Base-by-base conservation (phyloP, 352 stramenopile genomes). In the Globisporangium cylindrosporum region DNA sequence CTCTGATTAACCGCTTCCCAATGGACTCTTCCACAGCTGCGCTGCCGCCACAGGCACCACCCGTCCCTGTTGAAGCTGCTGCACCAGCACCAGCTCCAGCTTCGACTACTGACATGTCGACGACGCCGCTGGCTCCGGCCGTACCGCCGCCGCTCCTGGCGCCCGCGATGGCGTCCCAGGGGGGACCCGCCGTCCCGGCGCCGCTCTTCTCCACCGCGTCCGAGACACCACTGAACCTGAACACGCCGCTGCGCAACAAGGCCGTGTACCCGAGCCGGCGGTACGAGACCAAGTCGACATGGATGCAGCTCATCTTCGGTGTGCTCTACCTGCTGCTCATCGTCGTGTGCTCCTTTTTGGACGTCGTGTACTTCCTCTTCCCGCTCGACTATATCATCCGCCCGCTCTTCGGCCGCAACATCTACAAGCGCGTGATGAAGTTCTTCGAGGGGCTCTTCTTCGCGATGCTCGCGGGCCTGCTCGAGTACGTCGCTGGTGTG, bases 331-430 rank as follows among this genome's bases (percentile, higher is more conserved):
- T 92, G 36, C 41, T 85, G 8, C 73, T 82, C 14, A 72, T 92
- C 29, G 65, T 91, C 56, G 12, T 79, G 0, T 75, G 72, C 22
- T 74, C 82, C 29, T 89, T 91, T 59, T 66, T 93, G 32, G 79
- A 90, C 61, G 75, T 81, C n/a, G 70, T 79, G 10, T 91, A 85
- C 34, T 64, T 92, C 24, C 73, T 91, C 57, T 79, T 90, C 64
- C 83, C 83, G 4, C 66, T 88, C 66, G 77, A 74, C 53, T 73
- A 78, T 41, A 36, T 93, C 8, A 12, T 92, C 18, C 74, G 74
- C 0, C 76, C 76, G 51, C 59, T 58, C 41, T 74, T 62, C 36
- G 58, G 72, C 12, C 78, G 64, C 38, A 72, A 62, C 53, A 68
- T 63, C 12, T 81, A 62, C 57, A 69, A 81, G 20, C 65, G 69